Percentiles rank a stretch among this genome's conserved stretches.
These are phyloP conservation scores for Botrytis cinerea DNA, from an alignment of 2,329 filamentous ascomycete genomes.

Conservation along the genomic window DNA sequence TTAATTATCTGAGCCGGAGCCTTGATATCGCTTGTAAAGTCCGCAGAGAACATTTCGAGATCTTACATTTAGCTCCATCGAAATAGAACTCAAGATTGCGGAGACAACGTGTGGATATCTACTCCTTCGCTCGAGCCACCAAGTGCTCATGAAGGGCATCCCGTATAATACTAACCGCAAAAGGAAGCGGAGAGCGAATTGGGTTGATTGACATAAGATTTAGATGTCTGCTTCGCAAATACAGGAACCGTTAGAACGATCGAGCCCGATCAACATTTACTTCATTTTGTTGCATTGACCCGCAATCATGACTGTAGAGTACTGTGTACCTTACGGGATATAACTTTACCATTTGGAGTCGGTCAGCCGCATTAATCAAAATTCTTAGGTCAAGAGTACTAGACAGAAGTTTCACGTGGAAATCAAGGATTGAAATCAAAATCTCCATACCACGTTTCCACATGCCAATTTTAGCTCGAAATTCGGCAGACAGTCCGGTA, in stretches of 20 bases:
- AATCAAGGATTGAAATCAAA: background rate
- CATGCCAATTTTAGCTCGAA: background rate
- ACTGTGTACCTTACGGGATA: too few species aligned
- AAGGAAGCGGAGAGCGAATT: background rate
- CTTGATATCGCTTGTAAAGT: too few species aligned
- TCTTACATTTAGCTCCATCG: too few species aligned
- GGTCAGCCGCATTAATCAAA: background rate
- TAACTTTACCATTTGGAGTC: background rate
- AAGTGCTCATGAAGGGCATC: background rate
- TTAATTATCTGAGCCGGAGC: background rate
- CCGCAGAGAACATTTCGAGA: too few species aligned
- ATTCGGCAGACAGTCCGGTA: background rate
- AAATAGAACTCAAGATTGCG: too few species aligned
- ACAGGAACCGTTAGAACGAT: too few species aligned
- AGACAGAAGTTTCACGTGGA: background rate
- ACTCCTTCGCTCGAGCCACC: background rate
- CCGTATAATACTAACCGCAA: background rate
- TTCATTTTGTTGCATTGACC: too few species aligned
- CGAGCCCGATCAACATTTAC: too few species aligned
- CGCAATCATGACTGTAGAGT: too few species aligned
- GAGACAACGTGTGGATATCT: too few species aligned
- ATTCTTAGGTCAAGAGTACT: background rate
- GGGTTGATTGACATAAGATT: background rate
- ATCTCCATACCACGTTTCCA: background rate
- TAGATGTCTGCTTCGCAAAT: background rate